These are phyloP conservation scores for Aspergillus melleus DNA, from an alignment of 2,329 filamentous ascomycete genomes.

Conservation along the genomic window DNA sequence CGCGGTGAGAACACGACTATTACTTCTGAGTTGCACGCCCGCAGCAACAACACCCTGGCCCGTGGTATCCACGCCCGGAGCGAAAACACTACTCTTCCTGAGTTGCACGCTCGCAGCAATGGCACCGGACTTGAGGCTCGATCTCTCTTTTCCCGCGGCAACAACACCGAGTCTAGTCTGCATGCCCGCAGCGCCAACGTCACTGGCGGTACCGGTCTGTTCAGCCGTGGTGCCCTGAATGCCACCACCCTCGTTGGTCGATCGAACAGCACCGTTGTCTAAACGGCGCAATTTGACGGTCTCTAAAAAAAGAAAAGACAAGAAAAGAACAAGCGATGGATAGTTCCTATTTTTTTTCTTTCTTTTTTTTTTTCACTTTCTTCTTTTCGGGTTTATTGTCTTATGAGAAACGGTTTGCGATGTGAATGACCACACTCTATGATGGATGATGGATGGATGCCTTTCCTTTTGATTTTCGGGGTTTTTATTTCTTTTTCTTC, in stretches of 20 bases:
- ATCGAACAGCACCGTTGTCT: constrained; percentile 11
- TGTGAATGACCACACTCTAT: neutral
- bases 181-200: neutral
- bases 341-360: neutral
- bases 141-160: neutral
- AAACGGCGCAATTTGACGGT: neutral
- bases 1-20: neutral
- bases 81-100: neutral
- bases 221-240: constrained; percentile 10
- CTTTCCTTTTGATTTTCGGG: constrained; percentile 1
- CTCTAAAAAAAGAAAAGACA: neutral
- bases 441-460: neutral
- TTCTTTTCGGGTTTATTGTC: constrained; percentile 1
- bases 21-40: neutral
- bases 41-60: too few species aligned
- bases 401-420: neutral
- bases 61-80: neutral
- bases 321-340: neutral
- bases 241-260: neutral
- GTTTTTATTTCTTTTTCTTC: neutral
- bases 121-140: neutral
- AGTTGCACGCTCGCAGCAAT: neutral
- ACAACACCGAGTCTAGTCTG: constrained; percentile 4
- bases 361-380: neutral
- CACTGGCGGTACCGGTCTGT: constrained; percentile 6